Evolutionary conservation across 2,329 filamentous ascomycete genomes (phyloP), one percentile per base, ranked within the genome.

Genomic region (Davidsoniella eucalypti): DNA sequence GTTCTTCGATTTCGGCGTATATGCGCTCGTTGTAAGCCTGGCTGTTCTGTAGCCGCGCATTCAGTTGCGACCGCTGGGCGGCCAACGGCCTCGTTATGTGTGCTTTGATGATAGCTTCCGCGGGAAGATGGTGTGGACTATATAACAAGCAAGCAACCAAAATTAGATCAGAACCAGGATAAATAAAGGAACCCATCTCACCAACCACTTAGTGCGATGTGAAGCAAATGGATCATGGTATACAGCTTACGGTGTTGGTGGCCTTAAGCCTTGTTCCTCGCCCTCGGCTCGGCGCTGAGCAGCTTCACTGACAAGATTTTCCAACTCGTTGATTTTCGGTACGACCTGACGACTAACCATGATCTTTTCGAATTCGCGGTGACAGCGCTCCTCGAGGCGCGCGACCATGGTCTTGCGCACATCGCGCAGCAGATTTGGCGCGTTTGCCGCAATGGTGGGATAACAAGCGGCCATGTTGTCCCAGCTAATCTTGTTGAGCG

Each of bases 391-490:
- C 18, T 67, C 65, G 54, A 81, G 60, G 56, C 73, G 67, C 12
- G 69, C 69, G 9, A 77, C 70, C 72, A 81, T 76, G 59, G 75
- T 72, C 49, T 62, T 61, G 64, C 79, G 76, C 39, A 80, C 70
- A 55, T 70, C 68, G 54, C 65, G 65, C 57, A 81, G 65, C 37
- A 72, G 67, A 6, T 61, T 64, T 21, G 72, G 72, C 17, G 74
- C 69, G 54, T 67, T 64, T 38, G 62, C 59, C 16, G 73, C 69
- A n/a, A 80, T 66, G 17, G 72, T 76, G 41, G 78, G 77, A 60
- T 78, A 82, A 63, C 78, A 82, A 2, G 70, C 66, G 2, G 71
- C 70, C 56, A 81, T 73, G 60, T 75, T 76, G 45, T 71, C 67
- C 64, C 70, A 76, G 55, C 64, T 69, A 50, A 80, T 66, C 58